Evolutionary conservation across 352 stramenopile genomes (phyloP), one percentile per base, ranked within the genome.

Genomic region (Stephanocyclus meneghinianus): DNA sequence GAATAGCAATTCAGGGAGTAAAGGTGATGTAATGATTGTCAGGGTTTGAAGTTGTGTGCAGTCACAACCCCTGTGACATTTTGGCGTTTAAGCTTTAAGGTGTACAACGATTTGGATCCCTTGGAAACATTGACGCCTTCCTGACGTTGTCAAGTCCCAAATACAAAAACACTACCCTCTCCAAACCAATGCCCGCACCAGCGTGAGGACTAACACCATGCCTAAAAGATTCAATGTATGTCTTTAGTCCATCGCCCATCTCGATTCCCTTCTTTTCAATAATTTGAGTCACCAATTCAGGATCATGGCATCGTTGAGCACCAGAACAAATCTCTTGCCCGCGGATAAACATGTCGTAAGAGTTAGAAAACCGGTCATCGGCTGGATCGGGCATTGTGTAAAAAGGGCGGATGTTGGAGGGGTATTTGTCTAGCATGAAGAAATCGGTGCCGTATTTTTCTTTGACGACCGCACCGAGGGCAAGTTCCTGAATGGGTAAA

Each of bases 361-460:
- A 98, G 91, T 99, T 99, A 82, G 95, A 96, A 29, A 95, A 80
- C 78, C 93, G 40, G 64, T 76, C 72, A 64, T 84, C 95, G 42
- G 95, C 94, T 63, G 97, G 96, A 90, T 98, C 95, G 10, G 97
- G 97, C 97, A 99, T 99, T 61, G 97, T 99, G 93, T 99, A 99
- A 89, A 99, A 99, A 68, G 97, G 97, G 85, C 97, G 94, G 74
- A 99, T 96, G 29, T 91, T 81, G 16, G 99, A 83, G 32, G 97
- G 97, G 91, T 99, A 99, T 92, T 99, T 99, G 95, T 99, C 97
- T 86, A 99, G 95, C 69, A 99, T 99, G 92, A 98, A 99, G 85
- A 99, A 99, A 89, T 99, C 97, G 72, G 97, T 99, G 62, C 95
- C 94, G 85, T 98, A 99, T 91, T 99, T 99, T 66, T 97, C 95